These are phyloP conservation scores for Bondarzewia mesenterica DNA, from an alignment of 1,284 basidiomycete genomes.

Conservation along the genomic window DNA sequence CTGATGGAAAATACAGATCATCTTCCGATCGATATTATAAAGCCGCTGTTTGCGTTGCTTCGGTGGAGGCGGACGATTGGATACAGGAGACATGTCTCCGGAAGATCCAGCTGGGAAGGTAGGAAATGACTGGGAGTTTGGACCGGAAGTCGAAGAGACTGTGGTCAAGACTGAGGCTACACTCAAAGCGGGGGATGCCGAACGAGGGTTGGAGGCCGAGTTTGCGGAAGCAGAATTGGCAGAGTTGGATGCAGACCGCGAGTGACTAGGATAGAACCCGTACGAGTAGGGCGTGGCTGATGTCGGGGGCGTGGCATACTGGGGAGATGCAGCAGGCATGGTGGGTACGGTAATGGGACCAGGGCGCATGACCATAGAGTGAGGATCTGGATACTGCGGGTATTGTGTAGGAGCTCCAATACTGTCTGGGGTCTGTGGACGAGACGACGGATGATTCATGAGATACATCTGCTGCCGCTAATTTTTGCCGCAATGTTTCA, in stretches of 20 bases:
- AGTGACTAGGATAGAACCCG: slow-evolving; percentile 26
- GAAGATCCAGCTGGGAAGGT: slow-evolving; percentile 18
- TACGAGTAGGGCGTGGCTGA: slow-evolving; percentile 16
- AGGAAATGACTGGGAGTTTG: slow-evolving; percentile 20
- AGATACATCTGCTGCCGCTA: slow-evolving; percentile 21
- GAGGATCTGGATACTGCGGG: slow-evolving; percentile 19
- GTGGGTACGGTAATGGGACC: not conserved
- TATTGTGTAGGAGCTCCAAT: slow-evolving; percentile 13
- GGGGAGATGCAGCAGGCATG: slow-evolving; percentile 2
- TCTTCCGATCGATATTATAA: slow-evolving; percentile 64
- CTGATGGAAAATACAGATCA: slow-evolving; percentile 66
- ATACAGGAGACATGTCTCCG: slow-evolving; percentile 7
- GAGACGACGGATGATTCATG: slow-evolving; percentile 26
- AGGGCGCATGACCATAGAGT: slow-evolving; percentile 19
- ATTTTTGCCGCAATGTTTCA: slow-evolving; percentile 7
- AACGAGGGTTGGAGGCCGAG: slow-evolving; percentile 32
- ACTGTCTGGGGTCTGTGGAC: slow-evolving; percentile 34
- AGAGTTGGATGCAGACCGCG: slow-evolving; percentile 34
- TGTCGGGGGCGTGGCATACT: slow-evolving; percentile 10
- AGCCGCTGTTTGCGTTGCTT: slow-evolving; percentile 68
- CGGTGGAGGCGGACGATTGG: slow-evolving; percentile 21
- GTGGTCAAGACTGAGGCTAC: slow-evolving; percentile 44
- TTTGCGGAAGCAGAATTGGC: slow-evolving; percentile 18
- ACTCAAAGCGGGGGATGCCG: slow-evolving; percentile 55
- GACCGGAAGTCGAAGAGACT: slow-evolving; percentile 33